A percentile compares a stretch with the other conserved stretches of the same genome.
phyloP scores from a whole-genome alignment of 2,329 filamentous ascomycete species.

The Penicillium sp. region DNA sequence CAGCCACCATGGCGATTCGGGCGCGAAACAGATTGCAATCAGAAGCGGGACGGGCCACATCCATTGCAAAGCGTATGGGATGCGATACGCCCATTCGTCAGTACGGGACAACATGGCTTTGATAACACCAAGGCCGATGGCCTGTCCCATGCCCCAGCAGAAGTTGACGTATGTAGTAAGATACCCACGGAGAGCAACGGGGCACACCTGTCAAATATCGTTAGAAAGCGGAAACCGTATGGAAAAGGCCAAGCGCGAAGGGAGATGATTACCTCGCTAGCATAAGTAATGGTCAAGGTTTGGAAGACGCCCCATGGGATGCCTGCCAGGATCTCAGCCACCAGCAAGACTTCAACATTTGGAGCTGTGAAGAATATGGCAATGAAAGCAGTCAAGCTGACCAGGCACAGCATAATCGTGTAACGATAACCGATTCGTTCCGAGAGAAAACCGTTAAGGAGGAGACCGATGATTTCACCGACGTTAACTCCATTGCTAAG shows the following conservation, averaged over 20 bases:
- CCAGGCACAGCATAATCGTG: slow-evolving; percentile 51
- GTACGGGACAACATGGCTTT: slow-evolving; percentile 48
- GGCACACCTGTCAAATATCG: slow-evolving; percentile 45
- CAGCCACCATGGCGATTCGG: slow-evolving; percentile 56
- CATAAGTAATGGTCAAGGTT: slow-evolving; percentile 50
- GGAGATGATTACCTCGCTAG: slow-evolving; percentile 14
- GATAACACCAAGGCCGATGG: slow-evolving; percentile 55
- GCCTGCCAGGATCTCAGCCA: slow-evolving; percentile 54
- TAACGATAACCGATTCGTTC: slow-evolving; percentile 56
- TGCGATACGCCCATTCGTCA: slow-evolving; percentile 56
- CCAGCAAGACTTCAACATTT: slow-evolving; percentile 51
- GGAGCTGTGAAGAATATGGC: slow-evolving; percentile 56
- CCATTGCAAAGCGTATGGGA: slow-evolving; percentile 56
- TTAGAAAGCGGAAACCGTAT: neutral
- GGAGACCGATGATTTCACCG: slow-evolving; percentile 53
- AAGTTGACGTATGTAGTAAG: slow-evolving; percentile 51
- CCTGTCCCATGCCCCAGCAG: slow-evolving; percentile 53
- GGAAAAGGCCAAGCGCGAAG: no score
- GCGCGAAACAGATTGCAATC: slow-evolving; percentile 51
- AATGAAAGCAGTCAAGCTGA: slow-evolving; percentile 50
- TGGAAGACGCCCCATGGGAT: slow-evolving; percentile 54
- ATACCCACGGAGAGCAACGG: slow-evolving; percentile 48
- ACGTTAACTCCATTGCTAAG: slow-evolving; percentile 47
- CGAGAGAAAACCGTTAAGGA: slow-evolving; percentile 55
- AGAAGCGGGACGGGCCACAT: slow-evolving; percentile 56